Conservation (phyloP, 805 yeast species). For the Schizosaccharomyces osmophilus region DNA sequence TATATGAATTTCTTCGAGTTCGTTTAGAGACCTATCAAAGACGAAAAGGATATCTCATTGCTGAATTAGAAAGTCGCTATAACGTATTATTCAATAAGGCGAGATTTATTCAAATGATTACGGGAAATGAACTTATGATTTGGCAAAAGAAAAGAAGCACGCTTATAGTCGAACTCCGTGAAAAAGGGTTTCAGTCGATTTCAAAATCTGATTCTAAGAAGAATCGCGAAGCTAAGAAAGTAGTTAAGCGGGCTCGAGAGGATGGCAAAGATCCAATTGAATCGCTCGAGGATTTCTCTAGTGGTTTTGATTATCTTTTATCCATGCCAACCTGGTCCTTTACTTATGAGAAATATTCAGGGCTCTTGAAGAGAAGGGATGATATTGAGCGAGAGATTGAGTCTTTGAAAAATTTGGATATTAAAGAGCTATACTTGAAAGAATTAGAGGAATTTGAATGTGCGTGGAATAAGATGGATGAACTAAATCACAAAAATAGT, state of each 20-base stretch:
- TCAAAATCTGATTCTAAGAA: conserved; percentile 7
- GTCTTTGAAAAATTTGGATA: conserved; percentile 34
- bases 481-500: too few species aligned
- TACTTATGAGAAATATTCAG: conserved; percentile 70
- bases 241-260: conserved; percentile 16
- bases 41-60: conserved; percentile 59
- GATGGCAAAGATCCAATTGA: conserved; percentile 19
- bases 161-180: conserved; percentile 37
- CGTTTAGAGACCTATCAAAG: conserved; percentile 75
- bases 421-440: conserved; percentile 68
- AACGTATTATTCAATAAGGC: conserved; percentile 63
- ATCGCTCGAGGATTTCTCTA: conserved; percentile 16
- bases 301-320: conserved; percentile 62
- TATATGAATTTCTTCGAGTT: conserved; percentile 63
- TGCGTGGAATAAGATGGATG: conserved; percentile 37
- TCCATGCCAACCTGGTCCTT: conserved; percentile 89
- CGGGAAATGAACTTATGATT: conserved; percentile 44
- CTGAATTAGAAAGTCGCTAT: conserved; percentile 45
- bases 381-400: conserved; percentile 50
- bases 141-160: conserved; percentile 51
- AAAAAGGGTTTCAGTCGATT: conserved; percentile 35
- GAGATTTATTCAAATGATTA: conserved; percentile 69
- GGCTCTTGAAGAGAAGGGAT: conserved; percentile 45
- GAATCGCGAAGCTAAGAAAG: conserved; percentile 22
- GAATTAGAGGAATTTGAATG: conserved; percentile 55